A percentile compares a stretch with the other conserved stretches of the same genome.
Evolutionary conservation across 352 stramenopile species (phyloP).

Genomic region (Phytophthora hybrid): DNA sequence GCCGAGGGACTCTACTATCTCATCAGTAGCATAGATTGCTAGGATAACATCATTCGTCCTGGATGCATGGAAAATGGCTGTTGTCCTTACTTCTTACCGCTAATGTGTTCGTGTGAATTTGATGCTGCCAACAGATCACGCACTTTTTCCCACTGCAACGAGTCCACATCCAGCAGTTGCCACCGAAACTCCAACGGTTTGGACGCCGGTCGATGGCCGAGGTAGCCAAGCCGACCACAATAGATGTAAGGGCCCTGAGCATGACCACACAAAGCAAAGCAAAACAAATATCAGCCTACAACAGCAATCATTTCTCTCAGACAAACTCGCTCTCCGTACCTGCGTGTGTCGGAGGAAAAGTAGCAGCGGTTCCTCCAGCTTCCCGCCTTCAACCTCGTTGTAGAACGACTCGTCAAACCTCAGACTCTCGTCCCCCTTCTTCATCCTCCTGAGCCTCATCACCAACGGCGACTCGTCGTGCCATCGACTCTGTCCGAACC

Average conservation of each 20-base stretch:
- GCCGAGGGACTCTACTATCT: too few relatives aligned
- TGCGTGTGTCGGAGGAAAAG: constrained; percentile 65
- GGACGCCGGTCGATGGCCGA: constrained; percentile 41
- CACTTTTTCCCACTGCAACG: constrained; percentile 37
- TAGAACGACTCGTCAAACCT: constrained; percentile 44
- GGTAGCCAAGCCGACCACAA: constrained; percentile 63
- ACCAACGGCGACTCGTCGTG: constrained; percentile 43
- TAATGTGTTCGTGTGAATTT: not conserved
- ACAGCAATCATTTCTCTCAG: not conserved
- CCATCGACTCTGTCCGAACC: constrained; percentile 56
- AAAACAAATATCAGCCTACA: not conserved
- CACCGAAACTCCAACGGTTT: constrained; percentile 71
- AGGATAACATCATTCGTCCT: too few relatives aligned
- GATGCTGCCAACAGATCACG: constrained; percentile 1
- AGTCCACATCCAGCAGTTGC: constrained; percentile 62
- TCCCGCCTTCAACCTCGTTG: constrained; percentile 7
- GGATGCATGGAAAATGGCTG: too few relatives aligned
- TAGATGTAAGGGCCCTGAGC: constrained; percentile 68
- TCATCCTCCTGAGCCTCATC: constrained; percentile 34
- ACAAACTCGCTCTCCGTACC: constrained; percentile 17
- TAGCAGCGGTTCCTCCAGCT: constrained; percentile 40
- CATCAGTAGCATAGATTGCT: too few relatives aligned
- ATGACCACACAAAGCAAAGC: not conserved
- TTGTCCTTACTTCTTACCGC: not conserved
- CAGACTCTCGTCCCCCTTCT: constrained; percentile 42